These are phyloP conservation scores for Lyophyllum atratum DNA, from an alignment of 768 basidiomycete genomes.

Conservation along the genomic window DNA sequence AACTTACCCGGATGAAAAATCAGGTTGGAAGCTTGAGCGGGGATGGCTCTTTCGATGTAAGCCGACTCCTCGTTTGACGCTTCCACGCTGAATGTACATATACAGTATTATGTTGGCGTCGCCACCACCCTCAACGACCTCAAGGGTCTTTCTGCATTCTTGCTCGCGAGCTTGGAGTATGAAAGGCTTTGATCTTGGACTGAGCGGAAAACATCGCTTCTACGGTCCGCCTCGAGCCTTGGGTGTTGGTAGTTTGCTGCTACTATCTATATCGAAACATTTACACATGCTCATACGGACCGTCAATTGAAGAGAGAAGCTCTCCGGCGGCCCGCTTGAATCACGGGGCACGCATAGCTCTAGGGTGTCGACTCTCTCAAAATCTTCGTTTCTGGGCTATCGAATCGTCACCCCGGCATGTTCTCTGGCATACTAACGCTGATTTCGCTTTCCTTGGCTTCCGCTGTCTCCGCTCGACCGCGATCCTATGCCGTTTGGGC, in stretches of 20 bases:
- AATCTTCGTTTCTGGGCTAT: not conserved
- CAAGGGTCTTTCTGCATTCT: constrained; percentile 13
- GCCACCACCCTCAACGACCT: constrained; percentile 12
- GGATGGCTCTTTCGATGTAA: constrained; percentile 14
- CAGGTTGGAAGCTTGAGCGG: constrained; percentile 17
- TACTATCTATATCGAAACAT: not conserved
- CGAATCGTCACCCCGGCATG: not conserved
- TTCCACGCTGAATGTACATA: not conserved
- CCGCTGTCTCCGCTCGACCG: constrained; percentile 26
- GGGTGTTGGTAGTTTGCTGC: not conserved
- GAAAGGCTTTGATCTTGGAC: constrained; percentile 12
- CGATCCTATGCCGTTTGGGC: constrained; percentile 46
- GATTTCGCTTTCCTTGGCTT: constrained; percentile 2
- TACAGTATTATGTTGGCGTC: constrained; percentile 17
- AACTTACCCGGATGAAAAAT: not conserved
- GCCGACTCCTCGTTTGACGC: not conserved
- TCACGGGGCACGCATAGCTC: constrained; percentile 3
- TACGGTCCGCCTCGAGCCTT: not conserved
- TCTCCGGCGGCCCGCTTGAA: constrained; percentile 10
- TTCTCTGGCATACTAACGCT: not conserved
- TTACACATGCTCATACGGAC: not conserved
- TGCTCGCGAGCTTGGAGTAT: constrained; percentile 15
- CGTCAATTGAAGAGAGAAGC: constrained; percentile 10
- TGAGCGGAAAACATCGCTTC: not conserved
- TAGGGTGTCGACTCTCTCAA: not conserved